Base-by-base conservation (phyloP, 1,284 basidiomycete genomes). In the Trametes hirsuta region DNA sequence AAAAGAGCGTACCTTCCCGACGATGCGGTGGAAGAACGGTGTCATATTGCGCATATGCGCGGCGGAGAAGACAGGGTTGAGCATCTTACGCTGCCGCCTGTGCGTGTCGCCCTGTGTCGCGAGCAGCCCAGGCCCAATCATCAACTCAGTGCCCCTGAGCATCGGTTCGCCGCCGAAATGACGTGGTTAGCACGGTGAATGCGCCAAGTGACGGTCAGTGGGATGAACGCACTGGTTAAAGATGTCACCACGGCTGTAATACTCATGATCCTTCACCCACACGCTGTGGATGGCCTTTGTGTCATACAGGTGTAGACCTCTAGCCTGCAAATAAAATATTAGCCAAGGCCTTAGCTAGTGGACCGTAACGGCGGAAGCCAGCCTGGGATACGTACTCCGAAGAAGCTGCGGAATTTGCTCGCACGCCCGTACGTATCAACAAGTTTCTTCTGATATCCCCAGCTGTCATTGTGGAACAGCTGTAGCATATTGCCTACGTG, bases 221-320 rank as follows among this genome's bases (percentile, higher is more conserved):
- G 8, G 30, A 30, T 4, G 30, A 30, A 41, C 57, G 41, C 53
- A 74, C 71, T 53, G 46, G 21, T 68, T 58, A 34, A 65, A 62
- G 39, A 47, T 61, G 9, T 8, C 53, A 4, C 65, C 66, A 53
- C 78, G 74, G 62, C 80, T 77, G 55, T 68, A 75, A 0, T 57
- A 53, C 37, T 70, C 58, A 39, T 66, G 73, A 63, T 74, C 78
- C 66, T 80, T 79, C 49, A 80, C 69, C 3, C 79, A 18, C 21
- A 81, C 74, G 45, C 74, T 70, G 47, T 80, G 71, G 35, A 80
- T 56, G 0, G 77, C 76, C 47, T 71, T 72, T 0, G 78, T 74
- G 58, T 71, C 68, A 34, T 52, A 68, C 1, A 68, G 59, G 34
- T 64, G 66, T 11, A 71, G 40, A 52, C 37, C 53, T n/a, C 35